Evolutionary conservation across 2,329 filamentous ascomycete genomes (phyloP).

Genomic region (Aspergillus costaricaensis): DNA sequence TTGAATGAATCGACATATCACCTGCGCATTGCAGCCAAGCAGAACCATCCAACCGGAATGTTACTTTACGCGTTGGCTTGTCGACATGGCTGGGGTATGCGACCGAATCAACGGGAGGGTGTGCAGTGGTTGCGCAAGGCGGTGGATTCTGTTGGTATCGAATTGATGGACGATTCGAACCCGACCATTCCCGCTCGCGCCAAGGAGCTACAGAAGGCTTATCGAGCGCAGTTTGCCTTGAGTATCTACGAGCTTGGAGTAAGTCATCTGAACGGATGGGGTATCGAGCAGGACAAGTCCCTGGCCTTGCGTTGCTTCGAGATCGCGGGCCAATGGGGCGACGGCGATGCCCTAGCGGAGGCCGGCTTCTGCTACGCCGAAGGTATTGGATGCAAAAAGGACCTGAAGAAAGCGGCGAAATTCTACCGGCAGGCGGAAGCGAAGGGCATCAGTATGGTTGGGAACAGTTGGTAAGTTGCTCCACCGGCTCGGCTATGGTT

Average conservation of each 20-base stretch:
- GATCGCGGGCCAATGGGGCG: conserved; percentile 93
- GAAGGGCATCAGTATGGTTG: conserved; percentile 95
- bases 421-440: conserved; percentile 89
- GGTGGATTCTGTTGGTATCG: conserved; percentile 77
- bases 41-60: conserved; percentile 90
- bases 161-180: conserved; percentile 75
- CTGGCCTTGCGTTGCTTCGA: conserved; percentile 92
- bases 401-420: conserved; percentile 88
- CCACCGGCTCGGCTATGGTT: background rate
- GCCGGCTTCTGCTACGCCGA: conserved; percentile 96
- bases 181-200: conserved; percentile 52
- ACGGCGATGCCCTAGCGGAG: conserved; percentile 89
- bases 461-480: conserved; percentile 86
- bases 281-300: conserved; percentile 86
- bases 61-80: conserved; percentile 92
- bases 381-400: conserved; percentile 91
- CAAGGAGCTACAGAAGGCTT: conserved; percentile 71
- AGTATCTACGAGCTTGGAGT: conserved; percentile 96
- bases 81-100: conserved; percentile 97
- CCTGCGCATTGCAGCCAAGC: conserved; percentile 81
- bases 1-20: conserved; percentile 96
- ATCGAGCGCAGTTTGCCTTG: conserved; percentile 89
- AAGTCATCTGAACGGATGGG: conserved; percentile 98
- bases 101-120: conserved; percentile 84
- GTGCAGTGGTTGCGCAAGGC: conserved; percentile 91